Conservation (phyloP, 768 basidiomycete genomes). For the Lentinula aciculospora region DNA sequence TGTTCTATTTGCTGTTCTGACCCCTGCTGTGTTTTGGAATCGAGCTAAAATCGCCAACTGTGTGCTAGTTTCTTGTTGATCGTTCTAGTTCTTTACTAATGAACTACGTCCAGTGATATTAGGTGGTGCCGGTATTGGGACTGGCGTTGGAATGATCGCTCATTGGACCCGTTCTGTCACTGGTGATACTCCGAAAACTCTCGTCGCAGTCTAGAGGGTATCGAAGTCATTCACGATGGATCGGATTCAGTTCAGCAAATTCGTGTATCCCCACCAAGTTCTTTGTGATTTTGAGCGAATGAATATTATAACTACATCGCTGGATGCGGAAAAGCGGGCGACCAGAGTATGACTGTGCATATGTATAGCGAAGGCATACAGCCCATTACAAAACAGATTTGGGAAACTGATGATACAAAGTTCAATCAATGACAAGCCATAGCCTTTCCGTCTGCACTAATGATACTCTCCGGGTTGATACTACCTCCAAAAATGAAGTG, state of each 20-base stretch:
- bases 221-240: too few relatives aligned
- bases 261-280: too few relatives aligned
- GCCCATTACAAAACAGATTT: neutral
- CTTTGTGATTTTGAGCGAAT: too few relatives aligned
- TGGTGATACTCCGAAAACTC: conserved; percentile 42
- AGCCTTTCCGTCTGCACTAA: conserved; percentile 53
- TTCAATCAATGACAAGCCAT: conserved; percentile 67
- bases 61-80: conserved; percentile 23
- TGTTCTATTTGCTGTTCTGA: conserved; percentile 55
- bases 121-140: conserved; percentile 67
- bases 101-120: conserved; percentile 45
- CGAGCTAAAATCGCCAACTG: conserved; percentile 56
- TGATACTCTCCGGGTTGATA: conserved; percentile 57
- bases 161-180: conserved; percentile 50
- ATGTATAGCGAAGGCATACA: neutral
- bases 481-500: conserved; percentile 71
- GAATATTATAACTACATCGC: too few relatives aligned
- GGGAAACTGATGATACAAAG: neutral
- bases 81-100: neutral
- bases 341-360: too few relatives aligned
- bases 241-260: too few relatives aligned
- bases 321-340: too few relatives aligned
- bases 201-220: neutral
- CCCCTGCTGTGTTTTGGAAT: conserved; percentile 71
- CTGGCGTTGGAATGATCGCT: conserved; percentile 49